Evolutionary conservation across 441 rosid species (phyloP).

Genomic region (Francoa sonchifolia): DNA sequence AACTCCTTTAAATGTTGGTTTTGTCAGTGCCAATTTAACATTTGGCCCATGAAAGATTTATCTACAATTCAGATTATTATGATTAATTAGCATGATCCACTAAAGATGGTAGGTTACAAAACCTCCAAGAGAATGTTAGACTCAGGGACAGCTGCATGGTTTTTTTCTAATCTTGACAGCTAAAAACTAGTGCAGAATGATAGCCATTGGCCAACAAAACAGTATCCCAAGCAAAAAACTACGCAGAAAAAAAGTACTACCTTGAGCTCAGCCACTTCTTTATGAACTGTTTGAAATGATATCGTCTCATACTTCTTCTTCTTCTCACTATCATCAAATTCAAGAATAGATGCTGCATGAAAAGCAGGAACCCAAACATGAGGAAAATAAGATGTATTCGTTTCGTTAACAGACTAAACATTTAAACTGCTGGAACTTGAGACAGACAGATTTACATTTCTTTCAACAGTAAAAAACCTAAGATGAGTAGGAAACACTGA

Average conservation of each 20-base stretch:
- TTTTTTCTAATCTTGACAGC: background rate
- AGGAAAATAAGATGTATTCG: constrained; percentile 1
- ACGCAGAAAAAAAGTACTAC: constrained; percentile 22
- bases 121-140: background rate
- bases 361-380: constrained; percentile 10
- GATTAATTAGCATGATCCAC: background rate
- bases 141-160: background rate
- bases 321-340: constrained; percentile 61
- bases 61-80: background rate
- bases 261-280: constrained; percentile 66
- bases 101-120: background rate
- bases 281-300: constrained; percentile 52
- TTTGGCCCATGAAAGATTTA: background rate
- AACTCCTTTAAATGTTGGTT: background rate
- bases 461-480: background rate
- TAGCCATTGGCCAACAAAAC: constrained; percentile 4
- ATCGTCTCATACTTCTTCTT: constrained; percentile 52
- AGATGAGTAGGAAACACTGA: background rate
- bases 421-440: constrained; percentile 1
- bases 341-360: constrained; percentile 57
- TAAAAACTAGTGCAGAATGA: background rate
- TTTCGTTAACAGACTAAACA: background rate
- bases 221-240: constrained; percentile 6
- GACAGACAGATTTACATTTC: background rate
- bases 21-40: background rate